Base-by-base conservation (phyloP, 1,284 basidiomycete species). In the Mycosarcoma mackinlayi region DNA sequence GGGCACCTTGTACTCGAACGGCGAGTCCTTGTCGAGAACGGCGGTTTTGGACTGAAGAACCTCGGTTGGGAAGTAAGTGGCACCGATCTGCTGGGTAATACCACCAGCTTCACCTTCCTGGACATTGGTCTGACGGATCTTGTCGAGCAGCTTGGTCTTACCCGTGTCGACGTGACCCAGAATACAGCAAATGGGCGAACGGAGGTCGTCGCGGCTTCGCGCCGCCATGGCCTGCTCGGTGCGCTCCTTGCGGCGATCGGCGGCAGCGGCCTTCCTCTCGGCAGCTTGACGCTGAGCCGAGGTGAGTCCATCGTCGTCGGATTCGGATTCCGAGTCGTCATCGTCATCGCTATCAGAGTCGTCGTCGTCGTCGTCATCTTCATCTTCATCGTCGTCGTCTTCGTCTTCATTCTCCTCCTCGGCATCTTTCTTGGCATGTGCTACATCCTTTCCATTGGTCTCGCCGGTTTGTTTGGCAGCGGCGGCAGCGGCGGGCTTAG, bases 41-140 rank as follows among this genome's bases (percentile, higher is more conserved):
- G 86, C 86, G 1, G 95, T 98, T 87, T 98, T 98, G 55, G 88
- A 88, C 84, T 91, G 89, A 83, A 99, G 96, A 7, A 94, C 93
- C n/a, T 94, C 92, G 46, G 91, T 90, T 44, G 96, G 96, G 89
- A 99, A 98, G 87, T 96, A 99, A 0, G 96, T 99, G n/a, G 96
- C 96, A 87, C 96, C 96, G 76, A 99, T 99, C 83, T 99, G 96
- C 85, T 98, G 96, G 0, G 96, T 99, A 83, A 99, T 99, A 86
- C 96, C 96, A 82, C 96, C 96, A 2, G 96, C 96, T 88, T 99
- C 96, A 61, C 96, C 96, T 84, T 97, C 95, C 86, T 98, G 95
- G 18, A 99, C 96, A 77, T 98, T 98, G 8, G 95, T 98, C 90
- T 98, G 95, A 78, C 96, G 94, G 83, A 99, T 98, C 93, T 98